Evolutionary conservation across 305 asterid species (phyloP), one percentile per base, ranked within the genome.

Genomic region (Striga hermonthica): DNA sequence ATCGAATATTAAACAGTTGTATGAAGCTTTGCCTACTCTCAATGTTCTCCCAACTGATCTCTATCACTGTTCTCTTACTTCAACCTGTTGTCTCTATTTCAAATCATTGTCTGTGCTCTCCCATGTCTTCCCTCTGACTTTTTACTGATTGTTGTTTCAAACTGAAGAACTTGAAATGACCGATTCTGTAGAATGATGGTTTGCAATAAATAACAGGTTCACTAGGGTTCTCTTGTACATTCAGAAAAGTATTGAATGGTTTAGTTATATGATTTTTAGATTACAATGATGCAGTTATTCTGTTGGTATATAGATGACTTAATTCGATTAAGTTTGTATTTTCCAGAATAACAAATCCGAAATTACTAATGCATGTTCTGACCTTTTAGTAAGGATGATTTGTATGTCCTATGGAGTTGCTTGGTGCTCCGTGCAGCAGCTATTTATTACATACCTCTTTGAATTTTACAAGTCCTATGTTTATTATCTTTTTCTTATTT

Each of bases 401-500:
- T 50, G 45, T 45, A 9, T 65, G 10, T 53, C 10, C 34, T 59
- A 15, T 50, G 15, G 13, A 39, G 6, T 57, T 62, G 7, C 43
- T 36, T 54, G n/a, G 4, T 3, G 15, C 12, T 49, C 36, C 31
- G 31, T 22, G 31, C 31, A 22, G 31, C 31, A 22, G 31, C 31
- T 22, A 22, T 22, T 2, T 22, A 22, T 22, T 22, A 22, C 31
- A 22, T 22, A 47, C 14, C 16, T 59, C 53, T 72, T 6, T 39
- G 38, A 65, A n/a, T 57, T 38, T 12, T 45, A 49, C 68, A 47
- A 63, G 40, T 55, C 54, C 31, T 9, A 65, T 45, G 35, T 50
- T 16, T 34, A 61, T 5, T 15, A 1, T 69, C 56, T 66, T 15
- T 38, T 66, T 65, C 11, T 73, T 59, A 52, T 14, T 52, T 52